Percentiles rank a stretch among this genome's conserved stretches.
phyloP scores from a whole-genome alignment of 768 basidiomycete genomes.

The Amanita thiersii region DNA sequence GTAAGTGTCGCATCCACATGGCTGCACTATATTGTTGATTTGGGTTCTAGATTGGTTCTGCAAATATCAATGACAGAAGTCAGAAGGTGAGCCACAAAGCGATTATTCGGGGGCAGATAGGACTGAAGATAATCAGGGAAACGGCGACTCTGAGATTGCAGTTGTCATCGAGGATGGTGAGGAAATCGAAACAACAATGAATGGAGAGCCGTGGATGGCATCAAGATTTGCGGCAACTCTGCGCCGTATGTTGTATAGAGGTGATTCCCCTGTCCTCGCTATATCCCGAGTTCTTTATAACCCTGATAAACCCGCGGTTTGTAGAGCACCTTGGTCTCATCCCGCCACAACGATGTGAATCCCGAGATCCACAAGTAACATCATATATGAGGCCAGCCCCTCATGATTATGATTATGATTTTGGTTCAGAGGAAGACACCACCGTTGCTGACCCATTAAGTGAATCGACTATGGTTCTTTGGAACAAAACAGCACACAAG shows the following conservation, averaged over 20 bases:
- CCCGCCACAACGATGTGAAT: constrained; percentile 51
- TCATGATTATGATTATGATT: constrained; percentile 59
- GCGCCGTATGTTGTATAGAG: constrained; percentile 76
- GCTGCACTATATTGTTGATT: not conserved
- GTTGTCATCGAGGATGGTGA: constrained; percentile 87
- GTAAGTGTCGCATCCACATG: constrained; percentile 32
- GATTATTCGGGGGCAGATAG: constrained; percentile 1
- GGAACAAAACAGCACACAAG: constrained; percentile 62
- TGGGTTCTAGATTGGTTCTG: constrained; percentile 71
- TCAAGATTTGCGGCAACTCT: constrained; percentile 78
- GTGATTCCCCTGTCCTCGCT: constrained; percentile 29
- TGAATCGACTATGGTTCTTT: constrained; percentile 48
- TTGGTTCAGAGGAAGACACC: constrained; percentile 43
- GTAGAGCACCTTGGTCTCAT: constrained; percentile 86
- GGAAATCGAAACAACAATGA: constrained; percentile 66
- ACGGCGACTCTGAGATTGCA: constrained; percentile 93
- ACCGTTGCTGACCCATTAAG: constrained; percentile 75
- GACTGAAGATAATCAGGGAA: constrained; percentile 43
- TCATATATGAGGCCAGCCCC: constrained; percentile 82
- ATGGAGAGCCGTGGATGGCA: constrained; percentile 66
- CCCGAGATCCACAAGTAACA: constrained; percentile 24
- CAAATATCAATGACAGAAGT: constrained; percentile 86
- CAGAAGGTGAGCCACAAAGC: constrained; percentile 44
- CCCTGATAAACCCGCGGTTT: constrained; percentile 3
- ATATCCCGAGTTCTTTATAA: not conserved